A percentile compares a stretch with the other conserved stretches of the same genome.
These are phyloP conservation scores for Aspergillus nanangensis DNA, from an alignment of 495 filamentous ascomycete genomes.

Conservation along the genomic window DNA sequence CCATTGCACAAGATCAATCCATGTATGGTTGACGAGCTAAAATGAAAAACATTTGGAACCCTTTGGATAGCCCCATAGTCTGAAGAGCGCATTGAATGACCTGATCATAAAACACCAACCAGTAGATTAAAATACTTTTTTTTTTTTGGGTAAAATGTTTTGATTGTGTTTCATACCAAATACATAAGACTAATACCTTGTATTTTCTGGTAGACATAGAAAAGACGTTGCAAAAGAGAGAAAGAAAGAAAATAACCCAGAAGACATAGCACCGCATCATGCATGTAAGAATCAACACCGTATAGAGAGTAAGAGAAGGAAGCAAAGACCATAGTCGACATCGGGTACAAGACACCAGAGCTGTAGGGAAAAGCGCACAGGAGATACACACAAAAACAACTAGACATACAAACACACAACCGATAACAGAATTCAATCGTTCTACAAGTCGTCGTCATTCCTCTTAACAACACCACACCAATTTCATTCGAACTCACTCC, in stretches of 20 bases:
- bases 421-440: background rate
- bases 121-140: background rate
- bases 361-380: no score
- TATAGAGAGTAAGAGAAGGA: background rate
- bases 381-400: background rate
- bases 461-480: background rate
- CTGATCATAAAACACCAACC: background rate
- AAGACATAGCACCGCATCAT: constrained; percentile 4
- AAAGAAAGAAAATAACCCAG: background rate
- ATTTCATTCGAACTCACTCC: no score
- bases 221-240: background rate
- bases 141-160: background rate
- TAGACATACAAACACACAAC: background rate
- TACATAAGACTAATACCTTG: no score
- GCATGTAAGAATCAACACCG: background rate
- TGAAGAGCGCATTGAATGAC: no score
- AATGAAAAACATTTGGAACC: no score
- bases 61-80: no score
- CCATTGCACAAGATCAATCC: no score
- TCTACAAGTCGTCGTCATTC: no score
- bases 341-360: no score
- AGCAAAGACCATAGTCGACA: background rate
- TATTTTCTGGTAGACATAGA: background rate
- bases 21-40: no score
- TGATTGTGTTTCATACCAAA: background rate